phyloP scores from a whole-genome alignment of 2,329 filamentous ascomycete species.

The Verruconis gallopava region DNA sequence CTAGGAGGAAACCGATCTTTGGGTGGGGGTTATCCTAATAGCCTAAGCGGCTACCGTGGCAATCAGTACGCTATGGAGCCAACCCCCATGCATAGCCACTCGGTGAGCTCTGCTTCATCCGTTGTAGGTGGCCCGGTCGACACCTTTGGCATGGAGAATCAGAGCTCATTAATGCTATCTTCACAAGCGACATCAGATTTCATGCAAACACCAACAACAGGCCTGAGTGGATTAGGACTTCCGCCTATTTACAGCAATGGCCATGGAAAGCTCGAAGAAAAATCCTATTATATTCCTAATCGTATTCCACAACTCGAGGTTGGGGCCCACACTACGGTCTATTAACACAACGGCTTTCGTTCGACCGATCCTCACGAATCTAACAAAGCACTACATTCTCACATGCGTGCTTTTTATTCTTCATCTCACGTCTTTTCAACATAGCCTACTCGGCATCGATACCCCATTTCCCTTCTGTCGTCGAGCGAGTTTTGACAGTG shows the following conservation, averaged over 20 bases:
- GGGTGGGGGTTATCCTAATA: constrained; percentile 14
- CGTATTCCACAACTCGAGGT: background rate
- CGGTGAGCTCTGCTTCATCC: constrained; percentile 32
- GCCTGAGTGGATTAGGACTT: background rate
- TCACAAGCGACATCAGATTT: background rate
- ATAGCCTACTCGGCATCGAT: too few relatives aligned
- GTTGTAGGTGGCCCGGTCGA: constrained; percentile 28
- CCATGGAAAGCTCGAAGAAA: background rate
- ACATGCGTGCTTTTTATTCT: too few relatives aligned
- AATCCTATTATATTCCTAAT: background rate
- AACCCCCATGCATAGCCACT: constrained; percentile 28
- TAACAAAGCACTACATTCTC: too few relatives aligned
- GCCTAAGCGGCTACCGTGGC: constrained; percentile 17
- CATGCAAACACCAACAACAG: background rate
- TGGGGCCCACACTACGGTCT: too few relatives aligned
- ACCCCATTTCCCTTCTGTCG: too few relatives aligned
- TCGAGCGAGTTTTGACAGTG: too few relatives aligned
- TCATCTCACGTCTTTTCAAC: too few relatives aligned
- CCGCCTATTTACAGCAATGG: background rate
- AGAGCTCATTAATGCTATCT: background rate
- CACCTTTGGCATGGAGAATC: background rate
- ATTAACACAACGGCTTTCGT: too few relatives aligned
- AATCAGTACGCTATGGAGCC: constrained; percentile 26
- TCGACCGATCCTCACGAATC: too few relatives aligned
- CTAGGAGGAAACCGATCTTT: background rate